Base-by-base conservation (phyloP, 2,329 filamentous ascomycete genomes). In the Diaporthe sp. region DNA sequence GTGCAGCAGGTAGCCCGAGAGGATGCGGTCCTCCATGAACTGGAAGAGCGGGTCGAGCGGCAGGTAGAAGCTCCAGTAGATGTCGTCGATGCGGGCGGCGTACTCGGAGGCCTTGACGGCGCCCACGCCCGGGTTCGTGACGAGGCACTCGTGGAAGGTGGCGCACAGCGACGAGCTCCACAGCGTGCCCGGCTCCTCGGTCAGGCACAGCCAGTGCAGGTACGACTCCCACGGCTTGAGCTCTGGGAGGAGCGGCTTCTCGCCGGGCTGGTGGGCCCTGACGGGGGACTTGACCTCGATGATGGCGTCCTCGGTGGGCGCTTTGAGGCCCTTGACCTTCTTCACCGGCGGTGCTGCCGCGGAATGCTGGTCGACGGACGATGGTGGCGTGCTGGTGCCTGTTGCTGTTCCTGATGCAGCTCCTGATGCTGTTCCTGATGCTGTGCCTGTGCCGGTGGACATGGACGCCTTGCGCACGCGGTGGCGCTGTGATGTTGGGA, bases 41-140 rank as follows among this genome's bases (percentile, higher is more conserved):
- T 71, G 71, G 8, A 72, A 17, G 9, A 76, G 49, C 12, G 75
- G 75, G 55, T 76, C 75, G 17, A 76, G 55, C 0, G 75, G 75
- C 31, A 76, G 65, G 44, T 76, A 76, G n/a, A 75, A 76, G 70
- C 75, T 76, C 75, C 75, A 76, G 73, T 76, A 76, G n/a, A 76
- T 71, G 61, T 76, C 75, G 55, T 76, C 75, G 22, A 76, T 75
- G 46, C 75, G 73, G 13, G 68, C 73, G 28, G 75, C 75, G 49
- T 74, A 70, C 22, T 75, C 75, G 22, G 75, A 53, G 12, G 75
- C 61, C 22, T 31, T 75, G 28, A 42, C n/a, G 28, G 37, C n/a
- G 31, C 37, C 34, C 8, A 49, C 57, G 31, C 60, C 57, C 49
- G 58, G 46, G 25, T 53, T 44, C 4, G 53, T 58, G 12, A 13